phyloP scores from a whole-genome alignment of 495 filamentous ascomycete genomes.

The Penicillium roqueforti region DNA sequence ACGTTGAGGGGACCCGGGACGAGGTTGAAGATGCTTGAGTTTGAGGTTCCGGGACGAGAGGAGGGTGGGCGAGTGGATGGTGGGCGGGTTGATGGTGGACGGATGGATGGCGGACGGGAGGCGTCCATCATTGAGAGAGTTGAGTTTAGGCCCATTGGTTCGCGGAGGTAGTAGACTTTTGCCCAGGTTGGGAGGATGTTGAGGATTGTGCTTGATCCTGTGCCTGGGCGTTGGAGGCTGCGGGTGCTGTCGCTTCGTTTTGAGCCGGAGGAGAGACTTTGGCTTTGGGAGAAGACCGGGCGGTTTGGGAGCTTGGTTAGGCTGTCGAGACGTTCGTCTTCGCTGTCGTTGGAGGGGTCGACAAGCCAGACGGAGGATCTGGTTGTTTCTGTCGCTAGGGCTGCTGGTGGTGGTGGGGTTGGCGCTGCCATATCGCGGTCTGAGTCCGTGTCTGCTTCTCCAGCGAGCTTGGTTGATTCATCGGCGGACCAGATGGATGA shows the following conservation, averaged over 20 bases:
- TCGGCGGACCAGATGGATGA: constrained; percentile 60
- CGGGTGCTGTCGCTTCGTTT: constrained; percentile 38
- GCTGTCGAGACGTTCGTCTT: constrained; percentile 38
- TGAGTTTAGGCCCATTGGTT: constrained; percentile 30
- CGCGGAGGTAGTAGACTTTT: constrained; percentile 44
- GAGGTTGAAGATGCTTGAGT: constrained; percentile 31
- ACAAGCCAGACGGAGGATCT: constrained; percentile 45
- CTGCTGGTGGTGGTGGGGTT: constrained; percentile 20
- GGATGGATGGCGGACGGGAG: constrained; percentile 29
- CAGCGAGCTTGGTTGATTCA: constrained; percentile 11
- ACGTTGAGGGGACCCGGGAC: constrained; percentile 30
- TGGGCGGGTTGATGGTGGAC: too few relatives aligned
- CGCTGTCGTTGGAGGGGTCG: constrained; percentile 32
- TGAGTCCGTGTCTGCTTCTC: constrained; percentile 19
- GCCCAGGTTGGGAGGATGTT: constrained; percentile 50
- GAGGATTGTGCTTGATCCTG: constrained; percentile 49
- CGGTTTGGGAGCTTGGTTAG: constrained; percentile 41
- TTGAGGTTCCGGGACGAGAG: constrained; percentile 27
- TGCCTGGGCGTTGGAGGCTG: constrained; percentile 37
- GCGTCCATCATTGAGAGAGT: constrained; percentile 33
- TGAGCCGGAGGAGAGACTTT: constrained; percentile 35
- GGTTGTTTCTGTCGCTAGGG: constrained; percentile 29
- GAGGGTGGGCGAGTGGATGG: constrained; percentile 30
- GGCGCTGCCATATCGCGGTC: constrained; percentile 15
- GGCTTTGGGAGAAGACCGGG: constrained; percentile 31